Base-by-base conservation (phyloP, 2,329 filamentous ascomycete species). In the Sordariomycetes sp. region DNA sequence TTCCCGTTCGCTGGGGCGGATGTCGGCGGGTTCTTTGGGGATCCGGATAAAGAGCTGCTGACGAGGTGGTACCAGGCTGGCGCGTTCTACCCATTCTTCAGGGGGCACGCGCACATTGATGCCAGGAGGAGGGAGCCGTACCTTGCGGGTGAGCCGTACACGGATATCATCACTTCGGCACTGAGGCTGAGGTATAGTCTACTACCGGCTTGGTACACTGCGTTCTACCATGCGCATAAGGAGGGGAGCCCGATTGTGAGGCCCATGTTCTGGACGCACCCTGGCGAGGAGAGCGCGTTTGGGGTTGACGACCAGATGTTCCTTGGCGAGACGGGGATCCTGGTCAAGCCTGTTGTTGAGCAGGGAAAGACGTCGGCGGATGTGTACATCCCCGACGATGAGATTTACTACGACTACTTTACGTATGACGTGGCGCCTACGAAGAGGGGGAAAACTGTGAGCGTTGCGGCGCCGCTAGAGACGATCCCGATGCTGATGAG, bases 31-130 rank as follows among this genome's bases (percentile, higher is more conserved):
- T 99, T 99, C 79, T 99, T 99, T 65, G 92, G 94, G 58, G 96
- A 99, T 71, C 94, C 94, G 0, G 88, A 88, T 64, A 91, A 91
- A 66, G 92, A 99, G 60, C 81, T 99, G 24, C 79, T 95, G 63
- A 88, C 89, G 12, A 85, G 94, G 45, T 99, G 94, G 94, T 99
- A 96, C 72, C 94, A 99, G 71, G 84, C 91, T 36, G 94, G 94
- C 61, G 89, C 89, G 58, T 99, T 95, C 77, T 97, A 97, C 69
- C 94, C 94, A 8, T 99, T 97, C 76, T 95, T 97, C 87, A 89
- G 94, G 60, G 94, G 84, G 1, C 94, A 99, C 68, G 94, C 94
- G 7, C 94, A 99, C 70, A 97, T 97, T 60, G 94, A 99, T 67
- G 88, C 94, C 45, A 89, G 94, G 52, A 87, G 94, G 28, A 87